These are phyloP conservation scores for Colletotrichum tanaceti DNA, from an alignment of 2,329 filamentous ascomycete species.

Conservation along the genomic window DNA sequence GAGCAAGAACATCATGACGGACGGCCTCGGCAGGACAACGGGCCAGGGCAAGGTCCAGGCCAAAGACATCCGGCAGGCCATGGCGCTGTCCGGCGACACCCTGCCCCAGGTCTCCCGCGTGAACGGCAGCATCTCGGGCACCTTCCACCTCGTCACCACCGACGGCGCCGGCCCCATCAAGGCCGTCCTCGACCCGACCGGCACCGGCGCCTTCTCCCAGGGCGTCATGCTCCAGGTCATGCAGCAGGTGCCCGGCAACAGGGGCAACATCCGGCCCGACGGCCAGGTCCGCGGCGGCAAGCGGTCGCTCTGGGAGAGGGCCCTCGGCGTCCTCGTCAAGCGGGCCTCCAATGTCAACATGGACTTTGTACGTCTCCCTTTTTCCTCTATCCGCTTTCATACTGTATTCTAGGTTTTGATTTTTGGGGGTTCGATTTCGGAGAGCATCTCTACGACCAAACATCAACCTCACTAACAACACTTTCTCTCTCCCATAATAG, in stretches of 20 bases:
- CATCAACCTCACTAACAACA: neutral
- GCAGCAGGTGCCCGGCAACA: constrained; percentile 52
- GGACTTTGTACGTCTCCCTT: constrained; percentile 44
- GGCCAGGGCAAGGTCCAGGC: constrained; percentile 52
- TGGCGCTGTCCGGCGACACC: constrained; percentile 51
- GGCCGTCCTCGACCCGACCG: constrained; percentile 54
- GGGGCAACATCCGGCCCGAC: constrained; percentile 49
- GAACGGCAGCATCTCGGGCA: constrained; percentile 51
- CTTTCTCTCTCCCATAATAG: constrained; percentile 10
- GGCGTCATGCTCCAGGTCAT: constrained; percentile 46
- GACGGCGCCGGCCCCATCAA: constrained; percentile 55
- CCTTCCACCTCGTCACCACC: constrained; percentile 55
- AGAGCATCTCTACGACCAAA: too few relatives aligned
- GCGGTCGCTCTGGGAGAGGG: constrained; percentile 39
- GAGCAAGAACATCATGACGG: constrained; percentile 48
- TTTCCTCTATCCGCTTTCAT: too few relatives aligned
- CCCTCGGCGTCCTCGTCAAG: constrained; percentile 43
- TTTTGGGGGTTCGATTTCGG: too few relatives aligned
- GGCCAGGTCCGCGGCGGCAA: constrained; percentile 22
- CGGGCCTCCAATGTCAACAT: constrained; percentile 49
- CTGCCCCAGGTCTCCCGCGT: constrained; percentile 54
- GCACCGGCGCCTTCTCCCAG: constrained; percentile 49
- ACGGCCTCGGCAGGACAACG: constrained; percentile 54
- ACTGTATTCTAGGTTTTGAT: too few relatives aligned
- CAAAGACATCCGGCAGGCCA: constrained; percentile 47